Evolutionary conservation across 352 stramenopile genomes (phyloP).

Genomic region (Pythium aquatile): DNA sequence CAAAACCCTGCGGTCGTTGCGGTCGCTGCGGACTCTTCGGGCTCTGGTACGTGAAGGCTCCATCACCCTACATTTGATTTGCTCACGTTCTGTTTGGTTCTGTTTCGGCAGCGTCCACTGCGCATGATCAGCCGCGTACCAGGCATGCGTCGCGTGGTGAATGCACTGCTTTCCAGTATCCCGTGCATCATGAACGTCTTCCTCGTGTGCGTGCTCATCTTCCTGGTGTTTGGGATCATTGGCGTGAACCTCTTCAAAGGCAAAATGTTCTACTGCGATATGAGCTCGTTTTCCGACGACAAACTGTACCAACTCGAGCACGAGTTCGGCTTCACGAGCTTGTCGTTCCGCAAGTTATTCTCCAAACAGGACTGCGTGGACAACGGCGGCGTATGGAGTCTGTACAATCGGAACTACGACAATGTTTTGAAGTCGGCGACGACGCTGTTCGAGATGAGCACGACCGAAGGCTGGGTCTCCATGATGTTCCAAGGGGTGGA

Average conservation of each 20-base stretch:
- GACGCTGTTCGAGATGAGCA: constrained; percentile 85
- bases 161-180: constrained; percentile 70
- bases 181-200: constrained; percentile 76
- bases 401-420: constrained; percentile 55
- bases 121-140: constrained; percentile 65
- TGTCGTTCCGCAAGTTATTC: constrained; percentile 46
- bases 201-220: constrained; percentile 87
- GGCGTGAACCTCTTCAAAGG: constrained; percentile 83
- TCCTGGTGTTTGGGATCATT: constrained; percentile 84
- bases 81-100: neutral
- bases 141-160: constrained; percentile 76
- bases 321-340: constrained; percentile 37
- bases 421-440: constrained; percentile 56
- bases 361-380: constrained; percentile 34
- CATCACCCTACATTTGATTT: neutral
- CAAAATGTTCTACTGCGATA: constrained; percentile 67
- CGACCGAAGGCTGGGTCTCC: constrained; percentile 79
- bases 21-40: constrained; percentile 62
- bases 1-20: constrained; percentile 46
- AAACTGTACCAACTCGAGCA: constrained; percentile 26
- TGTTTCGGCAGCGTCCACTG: constrained; percentile 36
- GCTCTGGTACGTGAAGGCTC: constrained; percentile 41
- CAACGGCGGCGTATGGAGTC: constrained; percentile 31
- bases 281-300: constrained; percentile 34
- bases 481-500: constrained; percentile 84